Percentiles rank a stretch among this genome's conserved stretches.
Evolutionary conservation across 1,139 yeast species (phyloP).

Genomic region (Pichia sp.): DNA sequence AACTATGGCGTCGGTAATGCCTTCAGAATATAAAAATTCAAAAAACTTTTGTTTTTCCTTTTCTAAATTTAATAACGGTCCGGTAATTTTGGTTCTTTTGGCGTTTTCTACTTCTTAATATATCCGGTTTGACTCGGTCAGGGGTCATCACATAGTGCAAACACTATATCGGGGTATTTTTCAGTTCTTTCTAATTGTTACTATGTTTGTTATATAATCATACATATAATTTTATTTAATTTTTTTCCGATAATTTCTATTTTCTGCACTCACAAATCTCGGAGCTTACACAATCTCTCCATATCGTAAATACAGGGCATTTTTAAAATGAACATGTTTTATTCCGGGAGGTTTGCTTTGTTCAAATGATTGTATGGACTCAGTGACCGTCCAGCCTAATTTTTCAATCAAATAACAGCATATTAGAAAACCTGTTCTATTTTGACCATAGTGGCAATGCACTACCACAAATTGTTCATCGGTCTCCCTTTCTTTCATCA

Average conservation of each 20-base stretch:
- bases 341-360: slow-evolving; percentile 63
- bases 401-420: slow-evolving; percentile 61
- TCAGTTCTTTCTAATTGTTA: too few relatives aligned
- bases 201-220: too few relatives aligned
- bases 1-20: slow-evolving; percentile 23
- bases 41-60: too few relatives aligned
- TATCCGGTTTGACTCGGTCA: too few relatives aligned
- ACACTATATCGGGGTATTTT: too few relatives aligned
- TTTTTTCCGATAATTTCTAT: too few relatives aligned
- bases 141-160: too few relatives aligned
- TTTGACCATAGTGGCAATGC: slow-evolving; percentile 80
- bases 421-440: slow-evolving; percentile 68
- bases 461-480: slow-evolving; percentile 44
- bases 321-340: slow-evolving; percentile 70
- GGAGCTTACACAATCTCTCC: slow-evolving; percentile 21
- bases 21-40: slow-evolving; percentile 19
- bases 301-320: slow-evolving; percentile 63
- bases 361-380: slow-evolving; percentile 55
- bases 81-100: too few relatives aligned
- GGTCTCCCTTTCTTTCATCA: slow-evolving; percentile 26
- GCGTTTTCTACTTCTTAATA: too few relatives aligned
- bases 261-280: too few relatives aligned
- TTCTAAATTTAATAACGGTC: too few relatives aligned
- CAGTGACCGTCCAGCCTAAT: slow-evolving; percentile 50
- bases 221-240: too few relatives aligned